Percentiles rank a stretch among this genome's conserved stretches.
Evolutionary conservation across 2,329 filamentous ascomycete genomes (phyloP).

Genomic region (Epichloe sp.): DNA sequence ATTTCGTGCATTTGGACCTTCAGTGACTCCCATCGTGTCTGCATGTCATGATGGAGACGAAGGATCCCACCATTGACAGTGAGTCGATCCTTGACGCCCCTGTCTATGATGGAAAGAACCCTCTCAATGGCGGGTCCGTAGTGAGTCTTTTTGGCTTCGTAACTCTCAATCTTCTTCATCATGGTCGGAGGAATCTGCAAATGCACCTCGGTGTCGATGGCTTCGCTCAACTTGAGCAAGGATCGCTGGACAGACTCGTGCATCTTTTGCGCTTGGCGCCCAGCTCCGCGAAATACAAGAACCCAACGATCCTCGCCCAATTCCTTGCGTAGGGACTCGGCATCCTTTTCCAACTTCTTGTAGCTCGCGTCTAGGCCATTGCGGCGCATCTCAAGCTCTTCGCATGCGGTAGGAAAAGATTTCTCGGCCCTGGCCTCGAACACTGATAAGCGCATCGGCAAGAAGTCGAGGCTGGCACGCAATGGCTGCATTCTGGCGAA

Average conservation of each 20-base stretch:
- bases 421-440: conserved; percentile 67
- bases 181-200: conserved; percentile 57
- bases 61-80: conserved; percentile 95
- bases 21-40: conserved; percentile 65
- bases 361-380: conserved; percentile 70
- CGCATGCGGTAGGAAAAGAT: conserved; percentile 80
- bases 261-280: conserved; percentile 89
- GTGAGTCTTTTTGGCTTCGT: conserved; percentile 88
- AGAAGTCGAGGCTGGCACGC: conserved; percentile 82
- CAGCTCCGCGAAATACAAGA: conserved; percentile 85
- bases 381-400: conserved; percentile 69
- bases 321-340: conserved; percentile 78
- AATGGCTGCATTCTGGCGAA: conserved; percentile 94
- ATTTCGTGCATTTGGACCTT: conserved; percentile 67
- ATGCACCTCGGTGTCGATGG: conserved; percentile 61
- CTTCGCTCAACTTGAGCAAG: conserved; percentile 67
- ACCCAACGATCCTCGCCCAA: conserved; percentile 94
- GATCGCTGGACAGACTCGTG: conserved; percentile 88
- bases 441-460: conserved; percentile 84
- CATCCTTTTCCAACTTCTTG: conserved; percentile 78
- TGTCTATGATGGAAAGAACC: conserved; percentile 84
- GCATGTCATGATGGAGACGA: conserved; percentile 72
- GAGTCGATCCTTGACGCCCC: conserved; percentile 86
- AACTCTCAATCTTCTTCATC: conserved; percentile 78
- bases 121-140: conserved; percentile 89